Conservation (phyloP, 192 early-diverging fungal genomes). For the Diversispora epigaea region DNA sequence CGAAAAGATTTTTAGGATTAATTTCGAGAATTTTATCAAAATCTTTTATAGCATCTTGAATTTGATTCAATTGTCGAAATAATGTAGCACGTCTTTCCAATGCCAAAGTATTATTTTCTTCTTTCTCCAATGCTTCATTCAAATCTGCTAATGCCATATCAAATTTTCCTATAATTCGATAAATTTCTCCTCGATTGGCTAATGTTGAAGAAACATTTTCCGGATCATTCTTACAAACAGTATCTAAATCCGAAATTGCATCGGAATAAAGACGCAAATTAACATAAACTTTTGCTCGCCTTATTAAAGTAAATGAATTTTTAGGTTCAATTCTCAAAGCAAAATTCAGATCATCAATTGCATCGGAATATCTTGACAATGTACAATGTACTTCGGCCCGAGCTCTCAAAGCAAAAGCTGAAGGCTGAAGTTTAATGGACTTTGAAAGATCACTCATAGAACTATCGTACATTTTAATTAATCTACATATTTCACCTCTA, state of each 20-base stretch:
- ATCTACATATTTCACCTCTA: too few species aligned
- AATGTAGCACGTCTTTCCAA: slow-evolving; percentile 6
- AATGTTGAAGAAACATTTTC: neutral
- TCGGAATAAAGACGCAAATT: neutral
- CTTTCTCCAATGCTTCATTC: neutral
- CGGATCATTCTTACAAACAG: neutral
- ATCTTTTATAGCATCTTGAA: slow-evolving; percentile 18
- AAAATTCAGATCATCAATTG: slow-evolving; percentile 13
- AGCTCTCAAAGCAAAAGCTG: neutral
- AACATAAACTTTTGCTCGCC: slow-evolving; percentile 11
- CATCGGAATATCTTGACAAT: neutral
- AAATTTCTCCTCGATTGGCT: slow-evolving; percentile 18
- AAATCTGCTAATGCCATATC: slow-evolving; percentile 24
- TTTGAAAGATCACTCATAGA: too few species aligned
- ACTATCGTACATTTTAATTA: too few species aligned
- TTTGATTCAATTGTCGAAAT: neutral
- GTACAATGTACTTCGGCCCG: slow-evolving; percentile 6
- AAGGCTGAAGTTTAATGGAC: too few species aligned
- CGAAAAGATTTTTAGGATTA: neutral
- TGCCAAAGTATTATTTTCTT: slow-evolving; percentile 7
- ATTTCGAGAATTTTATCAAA: slow-evolving; percentile 13
- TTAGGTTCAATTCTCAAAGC: slow-evolving; percentile 20
- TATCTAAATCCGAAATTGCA: slow-evolving; percentile 12
- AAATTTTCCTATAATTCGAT: neutral
- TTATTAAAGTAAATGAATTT: neutral